Base-by-base conservation (phyloP, 352 stramenopile species). In the Phytophthora macrochlamydospora region DNA sequence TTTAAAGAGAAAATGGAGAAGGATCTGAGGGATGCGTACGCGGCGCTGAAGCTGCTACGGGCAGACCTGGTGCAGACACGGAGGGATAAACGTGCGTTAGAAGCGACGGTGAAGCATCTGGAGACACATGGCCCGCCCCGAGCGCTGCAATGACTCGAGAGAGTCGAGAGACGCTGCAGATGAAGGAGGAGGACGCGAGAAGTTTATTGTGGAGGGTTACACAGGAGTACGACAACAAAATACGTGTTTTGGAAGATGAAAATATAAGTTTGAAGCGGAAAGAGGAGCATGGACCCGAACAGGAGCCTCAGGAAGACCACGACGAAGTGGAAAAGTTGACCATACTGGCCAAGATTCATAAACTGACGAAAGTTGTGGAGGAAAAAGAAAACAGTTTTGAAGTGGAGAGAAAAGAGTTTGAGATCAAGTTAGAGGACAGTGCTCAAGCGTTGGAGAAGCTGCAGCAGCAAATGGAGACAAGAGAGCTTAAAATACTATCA, bases 21-120 rank as follows among this genome's bases (percentile, higher is more conserved):
- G 59, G 76, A 88, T 44, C 63, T 87, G n/a, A 75, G 73, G 40
- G 76, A 87, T 50, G 78, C 75, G 2, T 83, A 78, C 52, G 65
- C 68, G n/a, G 73, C 78, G 24, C 67, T 85, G 9, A 75, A 73
- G 65, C 71, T 87, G 50, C 58, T 87, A 43, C 78, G 71, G 30
- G 66, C 67, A 0, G 74, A 87, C 42, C 59, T 85, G 56, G 65
- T 74, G 33, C 72, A 71, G 66, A 74, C 66, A 24, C 63, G 71
- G 12, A 65, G 67, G 0, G 68, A 76, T 43, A 81, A 85, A 24
- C 76, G 62, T 33, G 28, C 62, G 30, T 57, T 87, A 32, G 65
- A 75, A 49, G 31, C 33, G 29, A 72, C 48, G 28, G 68, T 66
- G n/a, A 59, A 58, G 18, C 29, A 69, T 1, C 8, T 71, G n/a